Base-by-base conservation (phyloP, 306 rosid genomes). In the Lathyrus sativus region DNA sequence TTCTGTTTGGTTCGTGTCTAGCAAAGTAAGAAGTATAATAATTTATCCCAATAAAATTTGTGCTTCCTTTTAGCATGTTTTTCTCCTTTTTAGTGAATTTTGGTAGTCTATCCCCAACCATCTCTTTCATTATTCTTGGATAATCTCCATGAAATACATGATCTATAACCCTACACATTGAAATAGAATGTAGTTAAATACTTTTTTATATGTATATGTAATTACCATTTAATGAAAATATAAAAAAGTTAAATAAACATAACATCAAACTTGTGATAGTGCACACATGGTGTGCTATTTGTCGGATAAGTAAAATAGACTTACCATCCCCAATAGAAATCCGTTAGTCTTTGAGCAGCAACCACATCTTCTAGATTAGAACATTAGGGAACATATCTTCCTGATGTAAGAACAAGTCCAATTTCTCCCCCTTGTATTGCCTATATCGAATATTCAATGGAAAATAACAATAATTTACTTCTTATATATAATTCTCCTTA, bases 61-160 rank as follows among this genome's bases (percentile, higher is more conserved):
- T 11, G 64, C 74, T 54, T 45, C 79, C 82, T 60, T 74, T 60
- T 4, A 81, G 10, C 39, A 68, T 2, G 5, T 5, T 8, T 42
- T 39, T 64, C 44, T 81, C 71, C 26, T 57, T 37, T 43, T 54
- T 9, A 1, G 76, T 62, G 69, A 81, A 81, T 6, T 19, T 24
- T 3, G 85, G 85, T 18, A 77, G 71, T 53, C 82, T 73, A 7
- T 77, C 67, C 49, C 65, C 73, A 9, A 81, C 79, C 13, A 68
- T 3, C 10, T 50, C 11, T 35, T 44, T 81, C 81, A 81, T 76
- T 12, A 58, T 57, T 65, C 64, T 64, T 4, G 85, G 85, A 37
- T 81, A 81, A 8, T 43, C 9, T 7, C 82, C 79, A 24, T 17
- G 33, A 4, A 72, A 64, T 29, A 81, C 50, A 11, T 81, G 81